Conservation (phyloP, 257 asterid species). For the Sherardia arvensis region DNA sequence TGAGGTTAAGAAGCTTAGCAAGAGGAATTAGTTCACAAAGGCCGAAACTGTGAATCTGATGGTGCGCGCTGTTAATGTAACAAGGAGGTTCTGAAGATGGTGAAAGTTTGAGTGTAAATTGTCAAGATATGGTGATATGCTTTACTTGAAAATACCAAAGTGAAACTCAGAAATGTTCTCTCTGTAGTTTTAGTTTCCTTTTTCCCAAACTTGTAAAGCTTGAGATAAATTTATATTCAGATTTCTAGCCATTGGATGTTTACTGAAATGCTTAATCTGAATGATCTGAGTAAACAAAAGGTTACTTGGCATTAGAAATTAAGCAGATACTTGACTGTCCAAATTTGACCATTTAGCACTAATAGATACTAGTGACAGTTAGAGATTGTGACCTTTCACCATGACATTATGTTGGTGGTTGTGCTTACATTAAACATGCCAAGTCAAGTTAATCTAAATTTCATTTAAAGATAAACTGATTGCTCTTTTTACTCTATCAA, state of each 20-base stretch:
- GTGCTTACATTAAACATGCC: background rate
- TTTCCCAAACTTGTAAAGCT: background rate
- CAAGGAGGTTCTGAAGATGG: constrained; percentile 23
- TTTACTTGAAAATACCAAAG: background rate
- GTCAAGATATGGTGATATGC: background rate
- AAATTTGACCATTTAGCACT: background rate
- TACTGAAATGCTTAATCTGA: background rate
- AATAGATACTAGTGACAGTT: background rate
- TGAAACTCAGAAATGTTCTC: background rate
- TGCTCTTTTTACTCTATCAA: background rate
- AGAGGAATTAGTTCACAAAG: constrained; percentile 16
- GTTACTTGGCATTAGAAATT: background rate
- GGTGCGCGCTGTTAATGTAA: constrained; percentile 7
- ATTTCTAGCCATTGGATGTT: background rate
- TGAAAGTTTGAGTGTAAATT: background rate
- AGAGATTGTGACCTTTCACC: constrained; percentile 4
- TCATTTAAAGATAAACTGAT: background rate
- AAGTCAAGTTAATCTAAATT: background rate
- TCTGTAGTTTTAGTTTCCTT: background rate
- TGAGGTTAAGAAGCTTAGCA: constrained; percentile 30
- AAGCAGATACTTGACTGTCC: background rate
- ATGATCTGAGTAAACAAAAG: background rate
- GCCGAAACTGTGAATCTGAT: constrained; percentile 19
- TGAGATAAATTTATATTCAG: background rate
- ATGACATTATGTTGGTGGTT: constrained; percentile 1